A percentile compares a stretch with the other conserved stretches of the same genome.
Conservation (phyloP, 352 stramenopile species). For the Phytophthora colocasiae region DNA sequence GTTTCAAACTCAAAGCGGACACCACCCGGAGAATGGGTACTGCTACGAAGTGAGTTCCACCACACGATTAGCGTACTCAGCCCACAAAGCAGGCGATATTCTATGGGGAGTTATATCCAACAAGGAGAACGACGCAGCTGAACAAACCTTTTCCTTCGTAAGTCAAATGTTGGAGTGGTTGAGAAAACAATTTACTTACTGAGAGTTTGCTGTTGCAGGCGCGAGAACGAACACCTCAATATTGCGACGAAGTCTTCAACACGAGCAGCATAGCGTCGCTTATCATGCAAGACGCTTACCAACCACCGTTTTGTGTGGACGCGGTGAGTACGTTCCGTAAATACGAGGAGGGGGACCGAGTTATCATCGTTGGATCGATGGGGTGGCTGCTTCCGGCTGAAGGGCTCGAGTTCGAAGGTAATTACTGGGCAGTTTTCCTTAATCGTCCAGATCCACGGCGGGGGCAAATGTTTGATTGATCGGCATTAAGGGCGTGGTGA, state of each 20-base stretch:
- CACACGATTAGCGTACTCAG: background rate
- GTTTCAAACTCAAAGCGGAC: slow-evolving; percentile 1
- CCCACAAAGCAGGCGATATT: background rate
- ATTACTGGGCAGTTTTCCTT: background rate
- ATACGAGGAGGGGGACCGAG: background rate
- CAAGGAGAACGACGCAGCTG: slow-evolving; percentile 1
- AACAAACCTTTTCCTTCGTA: slow-evolving; percentile 2
- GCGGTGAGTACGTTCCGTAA: slow-evolving; percentile 5
- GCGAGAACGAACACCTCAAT: background rate
- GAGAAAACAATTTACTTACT: background rate
- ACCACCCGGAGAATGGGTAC: background rate
- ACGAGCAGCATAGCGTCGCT: slow-evolving; percentile 2
- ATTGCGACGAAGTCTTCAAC: slow-evolving; percentile 4
- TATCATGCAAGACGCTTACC: background rate
- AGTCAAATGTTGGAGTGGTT: background rate
- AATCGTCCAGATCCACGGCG: too few relatives aligned
- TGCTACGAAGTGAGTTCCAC: slow-evolving; percentile 1
- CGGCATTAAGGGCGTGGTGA: too few relatives aligned
- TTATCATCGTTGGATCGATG: slow-evolving; percentile 1
- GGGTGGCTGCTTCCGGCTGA: slow-evolving; percentile 5
- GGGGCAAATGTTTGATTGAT: too few relatives aligned
- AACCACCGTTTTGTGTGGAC: background rate
- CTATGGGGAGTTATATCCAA: background rate
- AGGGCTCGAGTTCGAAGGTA: background rate
- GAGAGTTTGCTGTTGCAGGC: background rate